A percentile compares a stretch with the other conserved stretches of the same genome.
phyloP scores from a whole-genome alignment of 768 basidiomycete genomes.

The Dentipellis sp. region DNA sequence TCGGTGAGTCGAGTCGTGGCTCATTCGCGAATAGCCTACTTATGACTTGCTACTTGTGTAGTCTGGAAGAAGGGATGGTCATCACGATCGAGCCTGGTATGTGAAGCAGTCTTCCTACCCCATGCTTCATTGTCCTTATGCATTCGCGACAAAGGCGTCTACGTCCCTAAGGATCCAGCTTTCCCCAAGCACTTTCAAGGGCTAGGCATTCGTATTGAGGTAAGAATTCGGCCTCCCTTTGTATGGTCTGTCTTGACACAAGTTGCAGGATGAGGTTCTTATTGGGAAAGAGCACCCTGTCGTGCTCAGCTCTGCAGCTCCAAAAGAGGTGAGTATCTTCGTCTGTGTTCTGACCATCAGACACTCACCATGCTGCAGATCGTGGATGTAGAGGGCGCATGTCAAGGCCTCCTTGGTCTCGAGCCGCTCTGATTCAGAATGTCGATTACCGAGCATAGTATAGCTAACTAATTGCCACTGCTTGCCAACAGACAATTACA shows the following conservation, averaged over 20 bases:
- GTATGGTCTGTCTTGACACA: neutral
- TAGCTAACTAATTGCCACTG: too few relatives aligned
- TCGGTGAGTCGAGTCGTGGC: conserved; percentile 29
- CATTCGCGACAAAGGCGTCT: conserved; percentile 46
- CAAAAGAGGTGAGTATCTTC: conserved; percentile 56
- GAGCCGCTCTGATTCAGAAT: conserved; percentile 33
- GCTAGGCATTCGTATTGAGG: conserved; percentile 84
- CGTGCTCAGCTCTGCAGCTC: conserved; percentile 63
- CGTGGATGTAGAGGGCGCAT: conserved; percentile 70
- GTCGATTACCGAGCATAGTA: neutral
- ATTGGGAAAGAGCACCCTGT: conserved; percentile 51
- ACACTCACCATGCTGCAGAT: conserved; percentile 29
- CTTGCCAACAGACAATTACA: too few relatives aligned
- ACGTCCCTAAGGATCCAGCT: conserved; percentile 69
- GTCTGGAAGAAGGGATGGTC: conserved; percentile 79
- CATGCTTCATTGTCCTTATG: conserved; percentile 2
- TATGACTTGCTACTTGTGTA: conserved; percentile 17
- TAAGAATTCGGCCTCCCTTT: neutral
- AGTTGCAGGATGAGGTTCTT: conserved; percentile 55
- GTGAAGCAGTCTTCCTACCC: conserved; percentile 3
- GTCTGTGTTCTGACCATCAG: neutral
- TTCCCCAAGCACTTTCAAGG: conserved; percentile 89
- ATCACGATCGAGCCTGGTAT: conserved; percentile 85
- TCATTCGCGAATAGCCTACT: neutral
- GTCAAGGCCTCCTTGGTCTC: conserved; percentile 63